Base-by-base conservation (phyloP, 257 asterid genomes). In the Solanum corneliomulleri region DNA sequence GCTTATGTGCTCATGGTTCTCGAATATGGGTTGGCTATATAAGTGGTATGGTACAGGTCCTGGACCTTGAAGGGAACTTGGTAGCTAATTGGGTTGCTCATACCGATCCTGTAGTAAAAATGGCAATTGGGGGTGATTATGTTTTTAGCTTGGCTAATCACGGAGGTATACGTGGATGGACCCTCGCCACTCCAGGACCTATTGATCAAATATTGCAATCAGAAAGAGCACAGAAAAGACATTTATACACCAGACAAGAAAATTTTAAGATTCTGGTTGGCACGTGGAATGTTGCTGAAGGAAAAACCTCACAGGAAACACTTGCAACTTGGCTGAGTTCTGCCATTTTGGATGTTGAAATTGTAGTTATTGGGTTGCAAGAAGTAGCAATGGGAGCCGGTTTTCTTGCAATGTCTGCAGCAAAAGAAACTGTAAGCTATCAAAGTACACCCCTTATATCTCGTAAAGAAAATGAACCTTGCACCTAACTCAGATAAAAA, bases 341-440 rank as follows among this genome's bases (percentile, higher is more conserved):
- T 60, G 90, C 93, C 4, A 89, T 89, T 7, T 89, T 94, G 31
- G 98, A 95, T 88, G 98, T 96, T 23, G 97, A 90, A 49, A 94
- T 97, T 80, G 98, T 97, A 13, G 99, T 94, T 87, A 93, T 97
- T n/a, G 99, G 99, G 37, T 91, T 96, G 60, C 98, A 97, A 89
- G 99, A 97, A 91, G 99, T 97, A 82, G 99, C 96, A 89, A 97
- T 97, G 99, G 99, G 99, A 18, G 99, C 99, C 7, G 99, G 99
- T 29, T 97, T 97, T 89, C 99, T 97, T 49, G 99, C 99, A 70
- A 94, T 97, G 98, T 96, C 99, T 29, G 99, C 99, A n/a, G 99
- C 99, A 25, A 97, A 97, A 95, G 99, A 97, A 93, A 94, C 98
- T 75, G 99, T 97, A 90, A 92, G 98, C 80, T 66, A 77, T 82